phyloP scores from a whole-genome alignment of 75 land plant species.

The Pinus taeda region DNA sequence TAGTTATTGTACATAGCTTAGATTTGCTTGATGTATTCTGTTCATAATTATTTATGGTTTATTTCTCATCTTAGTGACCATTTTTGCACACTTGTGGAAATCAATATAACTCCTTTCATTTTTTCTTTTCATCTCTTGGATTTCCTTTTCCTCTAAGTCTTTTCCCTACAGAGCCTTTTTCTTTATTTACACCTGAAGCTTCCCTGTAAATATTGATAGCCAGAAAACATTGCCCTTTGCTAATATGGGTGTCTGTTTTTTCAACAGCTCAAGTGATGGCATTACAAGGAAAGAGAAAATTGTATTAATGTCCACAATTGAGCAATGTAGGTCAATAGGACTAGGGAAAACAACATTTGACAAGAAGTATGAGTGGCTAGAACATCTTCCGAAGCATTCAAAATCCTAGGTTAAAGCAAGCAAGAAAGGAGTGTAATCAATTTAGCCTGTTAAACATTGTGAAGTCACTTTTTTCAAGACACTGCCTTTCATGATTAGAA shows the following conservation, averaged over 20 bases:
- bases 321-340: too few relatives aligned
- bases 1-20: too few relatives aligned
- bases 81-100: not conserved
- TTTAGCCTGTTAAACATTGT: not conserved
- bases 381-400: too few relatives aligned
- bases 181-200: not conserved
- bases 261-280: not conserved
- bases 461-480: not conserved
- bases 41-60: too few relatives aligned
- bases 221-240: not conserved
- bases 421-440: not conserved
- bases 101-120: not conserved
- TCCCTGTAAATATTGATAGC: not conserved
- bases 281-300: not conserved
- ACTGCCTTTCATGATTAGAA: not conserved
- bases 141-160: not conserved
- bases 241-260: not conserved
- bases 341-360: too few relatives aligned
- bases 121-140: not conserved
- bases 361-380: too few relatives aligned
- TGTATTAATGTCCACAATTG: too few relatives aligned
- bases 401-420: too few relatives aligned
- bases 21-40: too few relatives aligned
- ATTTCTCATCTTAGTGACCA: not conserved
- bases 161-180: not conserved